Evolutionary conservation across 768 basidiomycete genomes (phyloP).

Genomic region (Serpula lacrymans): DNA sequence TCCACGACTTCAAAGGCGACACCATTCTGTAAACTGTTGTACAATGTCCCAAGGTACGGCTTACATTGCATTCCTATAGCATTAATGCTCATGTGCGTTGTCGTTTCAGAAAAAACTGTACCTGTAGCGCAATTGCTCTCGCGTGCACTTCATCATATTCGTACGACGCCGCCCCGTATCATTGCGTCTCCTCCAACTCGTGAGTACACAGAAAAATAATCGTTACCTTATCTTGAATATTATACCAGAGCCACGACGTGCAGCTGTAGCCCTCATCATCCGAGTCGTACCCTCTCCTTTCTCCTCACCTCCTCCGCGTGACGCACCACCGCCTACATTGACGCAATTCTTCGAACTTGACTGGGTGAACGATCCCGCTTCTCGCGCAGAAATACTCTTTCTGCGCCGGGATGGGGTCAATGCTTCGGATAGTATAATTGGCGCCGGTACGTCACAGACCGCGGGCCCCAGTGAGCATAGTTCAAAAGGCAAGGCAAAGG

Average conservation of each 20-base stretch:
- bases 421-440: conserved; percentile 16
- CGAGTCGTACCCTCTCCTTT: conserved; percentile 59
- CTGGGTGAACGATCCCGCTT: conserved; percentile 86
- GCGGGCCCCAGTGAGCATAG: conserved; percentile 43
- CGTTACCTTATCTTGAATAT: conserved; percentile 12
- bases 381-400: conserved; percentile 85
- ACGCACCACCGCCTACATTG: conserved; percentile 50
- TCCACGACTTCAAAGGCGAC: too few species aligned
- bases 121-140: conserved; percentile 48
- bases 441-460: conserved; percentile 9
- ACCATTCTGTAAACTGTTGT: too few species aligned
- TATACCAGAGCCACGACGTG: conserved; percentile 67
- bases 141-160: conserved; percentile 73
- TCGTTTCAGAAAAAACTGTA: conserved; percentile 35
- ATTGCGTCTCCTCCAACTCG: conserved; percentile 91
- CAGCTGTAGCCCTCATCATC: conserved; percentile 77
- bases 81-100: background rate
- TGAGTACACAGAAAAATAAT: conserved; percentile 32
- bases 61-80: too few species aligned
- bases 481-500: conserved; percentile 36
- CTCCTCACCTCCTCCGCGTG: conserved; percentile 33
- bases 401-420: conserved; percentile 61
- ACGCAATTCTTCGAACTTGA: conserved; percentile 75
- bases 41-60: too few species aligned
- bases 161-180: conserved; percentile 80